Conservation (phyloP, 148 eudicot species). For the Mesembryanthemum crystallinum region DNA sequence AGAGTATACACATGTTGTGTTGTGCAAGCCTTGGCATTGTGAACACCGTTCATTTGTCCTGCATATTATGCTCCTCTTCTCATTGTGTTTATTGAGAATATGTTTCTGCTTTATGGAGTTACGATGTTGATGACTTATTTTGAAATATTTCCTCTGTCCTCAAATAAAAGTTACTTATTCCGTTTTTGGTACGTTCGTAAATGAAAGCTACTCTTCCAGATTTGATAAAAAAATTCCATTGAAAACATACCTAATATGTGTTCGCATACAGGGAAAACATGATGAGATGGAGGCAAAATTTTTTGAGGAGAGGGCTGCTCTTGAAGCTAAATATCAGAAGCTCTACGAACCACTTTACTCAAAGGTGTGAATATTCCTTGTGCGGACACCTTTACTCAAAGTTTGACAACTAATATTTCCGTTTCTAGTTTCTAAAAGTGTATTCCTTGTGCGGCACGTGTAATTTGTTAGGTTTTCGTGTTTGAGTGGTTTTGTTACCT, state of each 20-base stretch:
- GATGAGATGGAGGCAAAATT: conserved; percentile 80
- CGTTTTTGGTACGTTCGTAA: too few species aligned
- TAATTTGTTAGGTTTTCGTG: not conserved
- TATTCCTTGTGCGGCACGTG: too few species aligned
- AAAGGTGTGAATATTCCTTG: conserved; percentile 48
- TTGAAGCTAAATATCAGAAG: conserved; percentile 88
- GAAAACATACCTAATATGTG: not conserved
- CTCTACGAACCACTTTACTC: conserved; percentile 69
- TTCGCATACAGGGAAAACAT: conserved; percentile 48
- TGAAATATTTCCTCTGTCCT: too few species aligned
- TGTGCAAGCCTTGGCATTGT: not conserved
- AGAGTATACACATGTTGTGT: not conserved
- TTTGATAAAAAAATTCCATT: too few species aligned
- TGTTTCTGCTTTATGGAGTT: not conserved
- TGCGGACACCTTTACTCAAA: too few species aligned
- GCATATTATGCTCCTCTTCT: too few species aligned
- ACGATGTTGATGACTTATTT: not conserved
- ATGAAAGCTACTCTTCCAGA: too few species aligned
- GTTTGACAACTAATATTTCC: not conserved
- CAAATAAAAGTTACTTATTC: too few species aligned
- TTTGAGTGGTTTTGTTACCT: not conserved
- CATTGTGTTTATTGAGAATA: not conserved
- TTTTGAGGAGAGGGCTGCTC: conserved; percentile 83
- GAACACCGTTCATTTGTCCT: not conserved
- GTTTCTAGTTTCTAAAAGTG: conserved; percentile 4